Conservation (phyloP, 1,284 basidiomycete genomes). For the Ceraceosorus guamensis region DNA sequence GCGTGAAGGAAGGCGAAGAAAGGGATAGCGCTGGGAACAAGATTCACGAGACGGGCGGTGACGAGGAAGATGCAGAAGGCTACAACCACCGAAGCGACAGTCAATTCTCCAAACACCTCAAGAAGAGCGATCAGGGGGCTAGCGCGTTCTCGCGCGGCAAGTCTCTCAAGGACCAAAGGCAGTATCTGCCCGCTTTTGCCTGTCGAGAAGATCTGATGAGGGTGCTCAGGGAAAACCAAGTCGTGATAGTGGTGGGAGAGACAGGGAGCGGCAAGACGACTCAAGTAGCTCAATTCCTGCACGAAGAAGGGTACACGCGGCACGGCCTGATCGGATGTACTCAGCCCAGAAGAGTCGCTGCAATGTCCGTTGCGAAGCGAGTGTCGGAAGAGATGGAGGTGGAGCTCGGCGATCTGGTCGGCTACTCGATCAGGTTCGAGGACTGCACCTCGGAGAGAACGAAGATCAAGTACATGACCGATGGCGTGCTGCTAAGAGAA, state of each 20-base stretch:
- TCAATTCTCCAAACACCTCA: constrained; percentile 85
- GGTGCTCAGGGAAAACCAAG: constrained; percentile 86
- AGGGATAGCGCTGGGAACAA: constrained; percentile 15
- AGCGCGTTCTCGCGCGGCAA: constrained; percentile 74
- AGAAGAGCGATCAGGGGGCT: constrained; percentile 54
- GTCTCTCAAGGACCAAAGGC: constrained; percentile 86
- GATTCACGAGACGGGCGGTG: constrained; percentile 7
- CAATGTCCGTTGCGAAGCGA: constrained; percentile 97
- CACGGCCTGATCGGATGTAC: constrained; percentile 89
- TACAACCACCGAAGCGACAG: constrained; percentile 71
- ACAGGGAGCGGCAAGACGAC: constrained; percentile 95
- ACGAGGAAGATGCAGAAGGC: constrained; percentile 52
- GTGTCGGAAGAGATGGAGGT: constrained; percentile 82
- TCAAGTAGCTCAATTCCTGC: constrained; percentile 80
- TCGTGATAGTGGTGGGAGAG: constrained; percentile 87
- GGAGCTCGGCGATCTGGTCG: constrained; percentile 78
- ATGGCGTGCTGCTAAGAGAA: constrained; percentile 90
- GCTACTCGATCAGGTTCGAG: constrained; percentile 96
- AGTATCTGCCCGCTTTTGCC: constrained; percentile 95
- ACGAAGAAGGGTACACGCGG: constrained; percentile 88
- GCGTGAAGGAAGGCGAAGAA: constrained; percentile 85
- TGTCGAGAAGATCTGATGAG: constrained; percentile 88
- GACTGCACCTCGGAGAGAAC: constrained; percentile 87
- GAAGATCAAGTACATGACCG: constrained; percentile 92
- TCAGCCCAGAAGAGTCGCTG: constrained; percentile 91